Conservation (phyloP, 2,329 filamentous ascomycete species). For the Atkinsonella hypoxylon region DNA sequence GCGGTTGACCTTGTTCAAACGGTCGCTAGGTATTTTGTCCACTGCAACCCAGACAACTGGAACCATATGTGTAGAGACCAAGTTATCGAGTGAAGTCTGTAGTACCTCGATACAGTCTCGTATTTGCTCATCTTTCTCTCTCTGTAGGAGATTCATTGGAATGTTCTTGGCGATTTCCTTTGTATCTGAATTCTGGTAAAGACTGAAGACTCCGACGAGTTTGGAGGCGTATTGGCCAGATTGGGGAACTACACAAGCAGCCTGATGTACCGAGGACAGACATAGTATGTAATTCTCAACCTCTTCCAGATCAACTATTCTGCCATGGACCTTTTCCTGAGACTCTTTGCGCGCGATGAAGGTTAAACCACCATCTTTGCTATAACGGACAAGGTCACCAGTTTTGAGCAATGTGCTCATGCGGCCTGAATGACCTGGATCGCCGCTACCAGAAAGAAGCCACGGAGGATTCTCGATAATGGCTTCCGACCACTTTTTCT, state of each 20-base stretch:
- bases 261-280: neutral
- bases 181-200: neutral
- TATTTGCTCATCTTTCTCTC: neutral
- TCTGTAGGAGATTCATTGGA: neutral
- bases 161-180: neutral
- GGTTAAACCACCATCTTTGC: slow-evolving; percentile 22
- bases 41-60: neutral
- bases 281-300: slow-evolving; percentile 10
- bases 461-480: slow-evolving; percentile 8
- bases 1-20: neutral
- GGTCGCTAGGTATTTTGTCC: neutral
- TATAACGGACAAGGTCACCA: slow-evolving; percentile 15
- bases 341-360: slow-evolving; percentile 39
- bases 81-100: neutral
- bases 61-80: neutral
- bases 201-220: slow-evolving; percentile 7
- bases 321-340: slow-evolving; percentile 45
- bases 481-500: slow-evolving; percentile 3
- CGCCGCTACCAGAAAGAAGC: slow-evolving; percentile 5
- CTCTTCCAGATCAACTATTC: slow-evolving; percentile 32
- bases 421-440: neutral
- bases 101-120: neutral
- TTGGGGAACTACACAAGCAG: slow-evolving; percentile 1
- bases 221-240: slow-evolving; percentile 3
- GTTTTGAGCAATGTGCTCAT: slow-evolving; percentile 12